phyloP scores from a whole-genome alignment of 352 stramenopile genomes.

The Pythium aphanidermatum region DNA sequence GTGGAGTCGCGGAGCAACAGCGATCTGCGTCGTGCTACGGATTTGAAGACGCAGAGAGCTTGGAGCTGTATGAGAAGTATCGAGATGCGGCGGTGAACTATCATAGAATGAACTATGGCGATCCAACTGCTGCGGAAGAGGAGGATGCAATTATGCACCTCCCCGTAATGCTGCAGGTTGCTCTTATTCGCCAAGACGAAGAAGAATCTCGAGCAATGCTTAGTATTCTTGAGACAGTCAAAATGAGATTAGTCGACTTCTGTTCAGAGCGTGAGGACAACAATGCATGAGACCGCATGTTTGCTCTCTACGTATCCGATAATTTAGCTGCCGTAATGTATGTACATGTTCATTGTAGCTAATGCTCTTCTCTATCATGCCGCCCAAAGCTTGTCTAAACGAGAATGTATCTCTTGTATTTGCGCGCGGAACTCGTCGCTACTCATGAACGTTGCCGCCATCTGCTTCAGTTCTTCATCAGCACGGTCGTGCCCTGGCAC shows the following conservation, averaged over 20 bases:
- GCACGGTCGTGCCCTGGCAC: not conserved
- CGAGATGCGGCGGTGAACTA: slow-evolving; percentile 76
- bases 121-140: slow-evolving; percentile 66
- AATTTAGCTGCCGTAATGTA: too few relatives aligned
- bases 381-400: slow-evolving; percentile 7
- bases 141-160: slow-evolving; percentile 88
- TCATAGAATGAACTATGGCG: slow-evolving; percentile 83
- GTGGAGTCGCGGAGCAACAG: slow-evolving; percentile 51
- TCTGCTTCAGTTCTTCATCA: slow-evolving; percentile 6
- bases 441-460: slow-evolving; percentile 13
- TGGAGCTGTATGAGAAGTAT: slow-evolving; percentile 84
- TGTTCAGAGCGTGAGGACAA: slow-evolving; percentile 40
- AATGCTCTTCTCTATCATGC: slow-evolving; percentile 1
- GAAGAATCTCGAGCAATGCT: slow-evolving; percentile 74
- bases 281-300: slow-evolving; percentile 11
- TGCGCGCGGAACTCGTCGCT: slow-evolving; percentile 11
- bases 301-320: too few relatives aligned
- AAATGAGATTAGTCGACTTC: slow-evolving; percentile 50
- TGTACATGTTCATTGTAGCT: slow-evolving; percentile 16
- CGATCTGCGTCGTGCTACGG: slow-evolving; percentile 49
- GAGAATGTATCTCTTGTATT: slow-evolving; percentile 6
- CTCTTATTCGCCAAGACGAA: slow-evolving; percentile 55
- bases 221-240: slow-evolving; percentile 72
- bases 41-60: slow-evolving; percentile 68
- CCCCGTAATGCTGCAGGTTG: slow-evolving; percentile 83